Conservation (phyloP, 352 stramenopile species). For the Globisporangium ultimum region DNA sequence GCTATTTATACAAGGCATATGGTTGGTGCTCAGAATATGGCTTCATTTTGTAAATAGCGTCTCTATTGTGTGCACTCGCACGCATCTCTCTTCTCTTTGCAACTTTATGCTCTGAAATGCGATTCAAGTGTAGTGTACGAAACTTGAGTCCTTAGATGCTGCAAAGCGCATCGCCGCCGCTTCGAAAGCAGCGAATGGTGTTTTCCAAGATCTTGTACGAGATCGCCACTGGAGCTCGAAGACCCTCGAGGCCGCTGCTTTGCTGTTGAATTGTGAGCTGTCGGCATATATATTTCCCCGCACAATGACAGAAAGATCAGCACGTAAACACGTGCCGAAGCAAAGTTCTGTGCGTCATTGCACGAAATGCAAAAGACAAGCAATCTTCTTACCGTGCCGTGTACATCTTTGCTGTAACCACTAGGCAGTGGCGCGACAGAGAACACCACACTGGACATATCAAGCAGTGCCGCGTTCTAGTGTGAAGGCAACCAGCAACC, state of each 20-base stretch:
- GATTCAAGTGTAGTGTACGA: not conserved
- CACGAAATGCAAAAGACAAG: not conserved
- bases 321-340: too few relatives aligned
- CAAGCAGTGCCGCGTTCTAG: slow-evolving; percentile 41
- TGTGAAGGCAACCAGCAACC: not conserved
- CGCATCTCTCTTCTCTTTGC: too few relatives aligned
- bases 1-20: slow-evolving; percentile 5
- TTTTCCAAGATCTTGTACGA: slow-evolving; percentile 76
- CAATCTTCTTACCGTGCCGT: slow-evolving; percentile 48
- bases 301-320: not conserved
- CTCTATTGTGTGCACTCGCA: not conserved
- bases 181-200: slow-evolving; percentile 55
- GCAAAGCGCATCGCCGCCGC: slow-evolving; percentile 26
- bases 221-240: slow-evolving; percentile 27
- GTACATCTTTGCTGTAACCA: slow-evolving; percentile 75
- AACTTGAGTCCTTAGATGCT: slow-evolving; percentile 1
- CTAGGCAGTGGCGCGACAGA: slow-evolving; percentile 47
- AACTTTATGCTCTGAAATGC: not conserved
- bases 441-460: slow-evolving; percentile 59
- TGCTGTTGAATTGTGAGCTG: slow-evolving; percentile 46
- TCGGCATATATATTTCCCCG: not conserved
- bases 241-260: slow-evolving; percentile 21
- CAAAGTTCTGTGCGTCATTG: too few relatives aligned
- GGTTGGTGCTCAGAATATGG: not conserved
- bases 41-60: not conserved